Percentiles rank a stretch among this genome's conserved stretches.
Conservation (phyloP, 345 rosid species). For the Citrus australasica region DNA sequence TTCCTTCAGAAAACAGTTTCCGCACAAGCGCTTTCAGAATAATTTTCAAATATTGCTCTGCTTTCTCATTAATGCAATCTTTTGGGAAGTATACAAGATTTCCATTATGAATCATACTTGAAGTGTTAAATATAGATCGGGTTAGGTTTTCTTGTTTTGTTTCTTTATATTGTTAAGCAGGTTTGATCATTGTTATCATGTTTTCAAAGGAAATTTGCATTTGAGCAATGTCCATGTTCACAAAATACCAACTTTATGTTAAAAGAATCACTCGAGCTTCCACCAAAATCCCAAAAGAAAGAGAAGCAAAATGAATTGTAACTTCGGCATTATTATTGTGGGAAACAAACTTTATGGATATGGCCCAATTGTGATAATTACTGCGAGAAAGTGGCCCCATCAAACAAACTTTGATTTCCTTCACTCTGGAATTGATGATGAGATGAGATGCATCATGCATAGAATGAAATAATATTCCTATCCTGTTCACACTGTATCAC, state of each 20-base stretch:
- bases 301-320: slow-evolving; percentile 3
- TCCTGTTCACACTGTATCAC: slow-evolving; percentile 5
- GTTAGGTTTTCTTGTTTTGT: neutral
- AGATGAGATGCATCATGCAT: slow-evolving; percentile 11
- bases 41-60: neutral
- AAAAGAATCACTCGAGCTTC: slow-evolving; percentile 14
- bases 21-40: slow-evolving; percentile 3
- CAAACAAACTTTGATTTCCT: slow-evolving; percentile 7
- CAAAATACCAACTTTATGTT: slow-evolving; percentile 17
- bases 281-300: neutral
- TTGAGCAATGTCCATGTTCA: slow-evolving; percentile 7
- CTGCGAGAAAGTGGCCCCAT: neutral
- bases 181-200: slow-evolving; percentile 23
- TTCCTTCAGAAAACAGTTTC: slow-evolving; percentile 14
- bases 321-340: slow-evolving; percentile 14
- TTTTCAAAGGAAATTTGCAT: slow-evolving; percentile 16
- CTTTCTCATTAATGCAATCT: neutral
- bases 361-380: slow-evolving; percentile 41
- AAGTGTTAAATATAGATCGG: neutral
- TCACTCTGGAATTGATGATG: slow-evolving; percentile 14
- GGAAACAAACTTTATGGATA: slow-evolving; percentile 34
- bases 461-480: neutral
- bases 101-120: neutral
- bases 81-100: neutral
- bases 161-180: slow-evolving; percentile 16